Conservation (phyloP, 768 basidiomycete genomes). For the Tylopilus subfusipes region DNA sequence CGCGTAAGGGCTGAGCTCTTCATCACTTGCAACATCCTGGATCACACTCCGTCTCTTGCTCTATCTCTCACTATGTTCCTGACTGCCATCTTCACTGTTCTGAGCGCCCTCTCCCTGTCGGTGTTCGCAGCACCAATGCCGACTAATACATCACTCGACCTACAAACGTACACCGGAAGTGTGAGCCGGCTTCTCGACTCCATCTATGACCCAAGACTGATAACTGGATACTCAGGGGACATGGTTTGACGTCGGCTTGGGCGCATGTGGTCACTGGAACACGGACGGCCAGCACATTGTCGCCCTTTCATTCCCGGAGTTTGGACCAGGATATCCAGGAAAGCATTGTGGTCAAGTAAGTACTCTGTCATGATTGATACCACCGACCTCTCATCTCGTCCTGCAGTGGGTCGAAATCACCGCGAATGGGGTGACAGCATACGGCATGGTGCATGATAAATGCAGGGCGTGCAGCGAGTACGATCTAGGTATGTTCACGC, state of each 20-base stretch:
- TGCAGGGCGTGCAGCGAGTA: constrained; percentile 49
- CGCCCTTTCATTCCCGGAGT: constrained; percentile 54
- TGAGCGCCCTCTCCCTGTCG: constrained; percentile 42
- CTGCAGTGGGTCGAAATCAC: constrained; percentile 53
- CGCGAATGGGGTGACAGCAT: constrained; percentile 46
- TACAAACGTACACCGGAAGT: constrained; percentile 48
- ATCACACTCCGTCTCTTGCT: too few relatives aligned
- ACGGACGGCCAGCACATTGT: constrained; percentile 48
- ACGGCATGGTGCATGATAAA: constrained; percentile 51
- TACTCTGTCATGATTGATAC: neutral
- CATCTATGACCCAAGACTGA: neutral
- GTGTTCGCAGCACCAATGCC: constrained; percentile 36
- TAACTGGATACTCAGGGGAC: constrained; percentile 47
- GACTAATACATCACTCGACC: constrained; percentile 36
- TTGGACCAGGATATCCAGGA: constrained; percentile 38
- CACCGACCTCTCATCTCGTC: constrained; percentile 2
- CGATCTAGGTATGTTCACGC: constrained; percentile 49
- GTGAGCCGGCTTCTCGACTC: constrained; percentile 35
- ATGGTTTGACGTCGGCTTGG: constrained; percentile 54
- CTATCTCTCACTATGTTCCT: constrained; percentile 12
- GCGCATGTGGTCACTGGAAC: constrained; percentile 60
- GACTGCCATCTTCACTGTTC: constrained; percentile 27
- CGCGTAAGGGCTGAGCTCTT: neutral
- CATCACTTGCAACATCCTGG: neutral
- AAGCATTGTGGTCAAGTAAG: constrained; percentile 59